Evolutionary conservation across 2,329 filamentous ascomycete genomes (phyloP), one percentile per base, ranked within the genome.

Genomic region (Balansia obtecta): DNA sequence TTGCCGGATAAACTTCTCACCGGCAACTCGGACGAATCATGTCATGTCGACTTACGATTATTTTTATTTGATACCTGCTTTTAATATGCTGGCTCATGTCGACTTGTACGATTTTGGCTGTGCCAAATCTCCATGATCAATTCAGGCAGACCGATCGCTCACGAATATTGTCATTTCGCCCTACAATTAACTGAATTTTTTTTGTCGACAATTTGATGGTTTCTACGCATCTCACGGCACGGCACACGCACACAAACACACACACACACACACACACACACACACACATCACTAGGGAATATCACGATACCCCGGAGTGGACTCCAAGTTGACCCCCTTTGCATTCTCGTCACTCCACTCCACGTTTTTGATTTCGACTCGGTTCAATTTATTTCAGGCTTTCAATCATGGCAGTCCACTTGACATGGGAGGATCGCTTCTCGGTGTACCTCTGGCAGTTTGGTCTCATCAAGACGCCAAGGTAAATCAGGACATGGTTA

Each of bases 291-390:
- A 65, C 64, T 53, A 61, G 61, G 63, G 60, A 53, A 45, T 54
- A 63, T 56, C 55, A 63, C 63, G 66, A 68, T 68, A 68, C 66
- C 66, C 66, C 65, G 66, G 68, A 65, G 65, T 64, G 65, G 62
- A 63, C 57, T 57, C 46, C 59, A 59, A 61, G 59, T 55, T 61
- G 58, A 58, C 60, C 58, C 57, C 50, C 50, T 27, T 59, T 53
- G 56, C 60, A 56, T 61, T 61, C 56, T 62, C 56, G 61, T 65
- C 63, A 64, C 61, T 66, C 65, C 65, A 68, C 66, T 66, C 65
- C 61, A 49, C 34, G 48, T 45, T 49, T 49, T 49, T 27, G 27
- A 27, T 27, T 27, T 27, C 27, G 16, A 40, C 40, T 49, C 34
- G 20, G 8, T 39, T 41, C 18, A 2, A 20, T 4, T 22, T 34